Evolutionary conservation across 352 stramenopile species (phyloP), one percentile per base, ranked within the genome.

Genomic region (Phytophthora quininea): DNA sequence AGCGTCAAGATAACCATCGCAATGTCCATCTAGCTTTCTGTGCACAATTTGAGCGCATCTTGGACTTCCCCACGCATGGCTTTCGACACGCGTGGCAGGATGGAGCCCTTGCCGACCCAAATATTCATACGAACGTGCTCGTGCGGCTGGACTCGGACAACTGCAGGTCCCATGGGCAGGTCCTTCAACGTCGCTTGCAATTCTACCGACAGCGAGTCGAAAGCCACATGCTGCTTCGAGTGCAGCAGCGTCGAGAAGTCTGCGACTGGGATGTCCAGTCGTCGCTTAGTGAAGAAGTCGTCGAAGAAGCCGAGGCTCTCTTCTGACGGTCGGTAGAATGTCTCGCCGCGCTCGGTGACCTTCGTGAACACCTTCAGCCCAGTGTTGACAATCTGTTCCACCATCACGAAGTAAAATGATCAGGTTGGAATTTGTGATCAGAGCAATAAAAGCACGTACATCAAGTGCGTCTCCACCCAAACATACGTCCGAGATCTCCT

Each of bases 301-400:
- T 96, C 83, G 27, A 97, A 84, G 51, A 97, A 85, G 4, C 77
- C 80, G 12, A 98, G 74, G 30, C 82, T 91, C 48, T 98, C 93
- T 56, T 97, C 88, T 0, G 85, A 93, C 1, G 92, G 79, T 2
- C 93, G 90, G 64, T 97, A 97, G 58, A 86, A 92, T 10, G 82
- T 82, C 51, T 93, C 78, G 3, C 81, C 79, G 19, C 73, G 64
- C 31, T 91, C 80, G 2, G 74, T 87, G 33, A 88, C 69, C 52
- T 96, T 97, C 12, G 87, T 86, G 57, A 97, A 97, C 3, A 96
- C 84, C 62, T 95, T 94, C 56, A 97, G 85, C 4, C 93, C 93
- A 47, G 90, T 97, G 69, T 97, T 96, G n/a, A 98, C 86, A 61
- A 98, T 92, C 83, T 97, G 60, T 64, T 58, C 27, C 48, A 24